These are phyloP conservation scores for Zygoascus tannicola DNA, from an alignment of 805 yeast genomes.

Conservation along the genomic window DNA sequence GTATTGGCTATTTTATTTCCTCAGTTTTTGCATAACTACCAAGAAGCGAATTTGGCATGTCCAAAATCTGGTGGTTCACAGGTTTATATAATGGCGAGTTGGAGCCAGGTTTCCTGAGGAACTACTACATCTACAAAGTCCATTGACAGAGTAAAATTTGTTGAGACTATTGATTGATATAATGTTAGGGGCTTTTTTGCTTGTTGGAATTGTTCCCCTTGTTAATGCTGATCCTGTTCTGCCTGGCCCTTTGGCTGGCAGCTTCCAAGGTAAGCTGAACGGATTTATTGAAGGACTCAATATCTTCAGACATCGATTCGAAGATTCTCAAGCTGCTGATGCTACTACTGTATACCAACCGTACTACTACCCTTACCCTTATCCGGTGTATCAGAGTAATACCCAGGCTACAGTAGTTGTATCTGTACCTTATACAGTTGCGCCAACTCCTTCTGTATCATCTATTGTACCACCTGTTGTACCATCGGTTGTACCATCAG, in stretches of 20 bases:
- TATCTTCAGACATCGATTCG: background rate
- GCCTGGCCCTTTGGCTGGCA: background rate
- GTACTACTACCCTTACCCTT: constrained; percentile 1
- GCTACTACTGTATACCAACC: background rate
- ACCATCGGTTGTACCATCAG: background rate
- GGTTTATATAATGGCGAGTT: no score
- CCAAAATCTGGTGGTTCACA: no score
- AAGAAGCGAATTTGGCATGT: no score
- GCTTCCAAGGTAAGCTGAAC: background rate
- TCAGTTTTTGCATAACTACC: no score
- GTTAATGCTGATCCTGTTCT: background rate
- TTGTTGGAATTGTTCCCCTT: background rate
- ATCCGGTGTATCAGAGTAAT: background rate
- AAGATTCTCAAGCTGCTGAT: background rate
- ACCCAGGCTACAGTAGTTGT: background rate
- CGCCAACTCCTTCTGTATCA: background rate
- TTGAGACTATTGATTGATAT: no score
- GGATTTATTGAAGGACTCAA: background rate
- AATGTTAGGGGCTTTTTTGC: background rate
- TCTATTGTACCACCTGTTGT: background rate
- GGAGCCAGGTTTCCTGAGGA: no score
- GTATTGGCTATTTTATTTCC: no score
- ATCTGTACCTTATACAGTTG: background rate
- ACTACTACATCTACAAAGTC: no score
- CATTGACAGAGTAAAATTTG: no score